A percentile compares a stretch with the other conserved stretches of the same genome.
phyloP scores from a whole-genome alignment of 805 yeast species.

The Candida ovalis region DNA sequence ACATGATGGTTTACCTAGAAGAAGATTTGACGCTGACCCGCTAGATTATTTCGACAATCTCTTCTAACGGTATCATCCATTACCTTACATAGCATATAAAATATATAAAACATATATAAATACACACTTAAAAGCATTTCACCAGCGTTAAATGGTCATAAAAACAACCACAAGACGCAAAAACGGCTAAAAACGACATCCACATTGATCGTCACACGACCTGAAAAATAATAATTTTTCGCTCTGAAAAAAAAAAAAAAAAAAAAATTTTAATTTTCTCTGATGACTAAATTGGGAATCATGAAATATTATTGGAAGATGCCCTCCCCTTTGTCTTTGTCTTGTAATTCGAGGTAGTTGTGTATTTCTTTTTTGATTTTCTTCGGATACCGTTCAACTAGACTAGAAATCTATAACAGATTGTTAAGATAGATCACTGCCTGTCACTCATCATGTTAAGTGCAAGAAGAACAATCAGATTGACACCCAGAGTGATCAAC shows the following conservation, averaged over 20 bases:
- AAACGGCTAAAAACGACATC: too few species aligned
- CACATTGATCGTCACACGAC: not conserved
- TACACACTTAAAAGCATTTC: too few species aligned
- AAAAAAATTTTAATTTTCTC: not conserved
- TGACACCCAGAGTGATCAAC: conserved; percentile 4
- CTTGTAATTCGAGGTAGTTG: not conserved
- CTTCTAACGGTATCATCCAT: conserved; percentile 6
- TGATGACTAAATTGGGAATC: conserved; percentile 4
- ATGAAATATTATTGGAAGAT: conserved; percentile 3
- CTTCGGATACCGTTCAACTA: not conserved
- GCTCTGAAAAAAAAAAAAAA: not conserved
- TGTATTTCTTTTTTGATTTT: not conserved
- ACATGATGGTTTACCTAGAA: not conserved
- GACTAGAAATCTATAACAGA: too few species aligned
- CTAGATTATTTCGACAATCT: conserved; percentile 15
- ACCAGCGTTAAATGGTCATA: too few species aligned
- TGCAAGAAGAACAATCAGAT: conserved; percentile 5
- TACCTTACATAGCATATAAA: too few species aligned
- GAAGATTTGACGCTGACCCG: conserved; percentile 15
- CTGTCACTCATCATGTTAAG: conserved; percentile 9
- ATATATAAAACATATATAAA: not conserved
- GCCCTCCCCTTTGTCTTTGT: not conserved
- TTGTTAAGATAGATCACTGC: not conserved
- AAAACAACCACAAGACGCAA: too few species aligned
- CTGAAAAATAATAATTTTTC: not conserved